Percentiles rank a stretch among this genome's conserved stretches.
Conservation (phyloP, 139 green algal genomes). For the Coelastrella sp. region DNA sequence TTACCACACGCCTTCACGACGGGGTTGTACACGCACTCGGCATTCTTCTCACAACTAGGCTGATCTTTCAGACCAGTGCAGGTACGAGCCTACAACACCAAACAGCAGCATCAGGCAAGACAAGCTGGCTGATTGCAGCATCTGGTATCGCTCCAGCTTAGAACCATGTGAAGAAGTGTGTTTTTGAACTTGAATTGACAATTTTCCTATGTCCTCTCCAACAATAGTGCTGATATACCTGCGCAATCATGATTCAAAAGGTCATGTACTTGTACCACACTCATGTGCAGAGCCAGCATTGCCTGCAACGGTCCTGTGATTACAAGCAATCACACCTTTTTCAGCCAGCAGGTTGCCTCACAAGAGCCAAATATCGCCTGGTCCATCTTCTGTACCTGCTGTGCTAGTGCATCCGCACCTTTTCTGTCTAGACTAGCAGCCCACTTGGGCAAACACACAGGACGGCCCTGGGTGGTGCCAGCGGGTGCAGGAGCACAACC, state of each 20-base stretch:
- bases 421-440: conserved; percentile 27
- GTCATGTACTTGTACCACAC: no score
- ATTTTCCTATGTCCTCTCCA: no score
- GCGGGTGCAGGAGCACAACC: conserved; percentile 6
- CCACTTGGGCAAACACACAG: conserved; percentile 33
- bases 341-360: conserved; percentile 25
- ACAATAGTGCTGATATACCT: no score
- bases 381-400: conserved; percentile 2
- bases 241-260: no score
- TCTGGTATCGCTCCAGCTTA: no score
- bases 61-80: conserved; percentile 1
- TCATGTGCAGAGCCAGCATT: no score
- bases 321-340: conserved; percentile 1
- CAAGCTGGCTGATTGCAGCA: no score
- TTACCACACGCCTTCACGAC: neutral
- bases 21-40: conserved; percentile 15
- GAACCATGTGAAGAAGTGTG: no score
- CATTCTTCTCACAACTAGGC: conserved; percentile 19
- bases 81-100: neutral
- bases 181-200: no score
- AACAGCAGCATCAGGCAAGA: neutral
- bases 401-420: neutral
- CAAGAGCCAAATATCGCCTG: neutral
- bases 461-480: neutral
- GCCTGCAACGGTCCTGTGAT: no score